Conservation (phyloP, 768 basidiomycete species). For the Hygrocybe coccinea region DNA sequence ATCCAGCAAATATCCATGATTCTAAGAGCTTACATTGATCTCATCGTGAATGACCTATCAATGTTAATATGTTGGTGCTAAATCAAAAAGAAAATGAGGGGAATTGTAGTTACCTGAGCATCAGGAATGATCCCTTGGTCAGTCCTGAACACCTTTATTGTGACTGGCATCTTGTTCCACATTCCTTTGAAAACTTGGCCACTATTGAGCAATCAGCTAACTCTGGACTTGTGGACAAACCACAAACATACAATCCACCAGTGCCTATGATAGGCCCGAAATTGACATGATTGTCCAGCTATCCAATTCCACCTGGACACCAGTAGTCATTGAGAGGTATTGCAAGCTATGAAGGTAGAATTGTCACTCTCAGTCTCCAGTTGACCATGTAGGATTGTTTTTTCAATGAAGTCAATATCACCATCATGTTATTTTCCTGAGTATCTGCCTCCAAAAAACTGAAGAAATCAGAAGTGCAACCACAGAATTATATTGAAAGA, state of each 20-base stretch:
- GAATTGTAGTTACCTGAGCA: constrained; percentile 6
- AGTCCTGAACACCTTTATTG: constrained; percentile 20
- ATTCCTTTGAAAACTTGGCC: constrained; percentile 19
- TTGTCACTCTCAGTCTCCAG: constrained; percentile 6
- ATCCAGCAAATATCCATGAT: not conserved
- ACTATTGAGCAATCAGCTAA: not conserved
- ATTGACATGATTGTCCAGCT: constrained; percentile 26
- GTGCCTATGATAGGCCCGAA: constrained; percentile 20
- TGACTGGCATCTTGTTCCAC: constrained; percentile 23
- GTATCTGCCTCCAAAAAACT: constrained; percentile 4
- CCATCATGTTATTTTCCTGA: constrained; percentile 15
- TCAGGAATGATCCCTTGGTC: constrained; percentile 11
- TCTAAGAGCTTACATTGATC: constrained; percentile 7
- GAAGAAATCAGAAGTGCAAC: too few relatives aligned
- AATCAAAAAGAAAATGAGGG: not conserved
- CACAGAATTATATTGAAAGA: not conserved
- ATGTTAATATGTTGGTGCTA: not conserved
- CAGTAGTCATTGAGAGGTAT: constrained; percentile 17
- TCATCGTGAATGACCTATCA: constrained; percentile 12
- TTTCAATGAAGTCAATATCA: constrained; percentile 21
- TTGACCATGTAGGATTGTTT: constrained; percentile 10
- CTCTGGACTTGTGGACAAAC: not conserved
- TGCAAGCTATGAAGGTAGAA: constrained; percentile 18
- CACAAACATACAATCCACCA: constrained; percentile 24
- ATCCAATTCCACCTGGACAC: constrained; percentile 15